Evolutionary conservation across 1,139 yeast genomes (phyloP).

Genomic region (Taiozyma sp.): DNA sequence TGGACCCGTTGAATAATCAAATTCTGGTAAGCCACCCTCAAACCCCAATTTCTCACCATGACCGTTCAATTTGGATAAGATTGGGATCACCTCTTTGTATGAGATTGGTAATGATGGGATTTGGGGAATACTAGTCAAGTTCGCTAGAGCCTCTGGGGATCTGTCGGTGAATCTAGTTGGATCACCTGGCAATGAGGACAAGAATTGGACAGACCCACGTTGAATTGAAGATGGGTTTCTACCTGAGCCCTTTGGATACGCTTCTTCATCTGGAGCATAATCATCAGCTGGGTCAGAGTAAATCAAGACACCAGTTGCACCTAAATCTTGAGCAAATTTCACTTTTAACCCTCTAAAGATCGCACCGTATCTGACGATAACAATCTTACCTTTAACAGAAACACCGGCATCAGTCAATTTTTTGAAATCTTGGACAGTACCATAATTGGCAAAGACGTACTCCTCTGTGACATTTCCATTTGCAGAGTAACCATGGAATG

Average conservation of each 20-base stretch:
- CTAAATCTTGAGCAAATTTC: constrained; percentile 59
- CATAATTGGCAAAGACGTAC: constrained; percentile 57
- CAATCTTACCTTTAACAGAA: constrained; percentile 46
- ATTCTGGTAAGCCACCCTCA: constrained; percentile 36
- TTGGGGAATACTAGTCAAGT: constrained; percentile 44
- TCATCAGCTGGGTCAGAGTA: constrained; percentile 70
- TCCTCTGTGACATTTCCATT: constrained; percentile 58
- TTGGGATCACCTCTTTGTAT: constrained; percentile 50
- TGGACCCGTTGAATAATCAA: constrained; percentile 59
- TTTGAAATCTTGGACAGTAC: constrained; percentile 49
- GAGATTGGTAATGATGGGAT: constrained; percentile 64
- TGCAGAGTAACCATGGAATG: constrained; percentile 68
- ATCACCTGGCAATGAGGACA: constrained; percentile 64
- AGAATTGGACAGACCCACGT: constrained; percentile 78
- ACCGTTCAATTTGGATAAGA: constrained; percentile 47
- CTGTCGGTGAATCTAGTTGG: constrained; percentile 75
- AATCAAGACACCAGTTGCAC: constrained; percentile 54
- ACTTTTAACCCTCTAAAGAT: constrained; percentile 64
- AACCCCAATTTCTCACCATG: constrained; percentile 38
- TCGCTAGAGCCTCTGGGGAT: constrained; percentile 58
- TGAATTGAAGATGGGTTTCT: constrained; percentile 67
- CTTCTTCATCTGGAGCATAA: constrained; percentile 42
- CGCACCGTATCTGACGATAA: constrained; percentile 52
- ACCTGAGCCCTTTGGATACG: constrained; percentile 73
- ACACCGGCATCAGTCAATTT: constrained; percentile 39